A percentile compares a stretch with the other conserved stretches of the same genome.
phyloP scores from a whole-genome alignment of 495 filamentous ascomycete genomes.

The Penicillium subrubescens region DNA sequence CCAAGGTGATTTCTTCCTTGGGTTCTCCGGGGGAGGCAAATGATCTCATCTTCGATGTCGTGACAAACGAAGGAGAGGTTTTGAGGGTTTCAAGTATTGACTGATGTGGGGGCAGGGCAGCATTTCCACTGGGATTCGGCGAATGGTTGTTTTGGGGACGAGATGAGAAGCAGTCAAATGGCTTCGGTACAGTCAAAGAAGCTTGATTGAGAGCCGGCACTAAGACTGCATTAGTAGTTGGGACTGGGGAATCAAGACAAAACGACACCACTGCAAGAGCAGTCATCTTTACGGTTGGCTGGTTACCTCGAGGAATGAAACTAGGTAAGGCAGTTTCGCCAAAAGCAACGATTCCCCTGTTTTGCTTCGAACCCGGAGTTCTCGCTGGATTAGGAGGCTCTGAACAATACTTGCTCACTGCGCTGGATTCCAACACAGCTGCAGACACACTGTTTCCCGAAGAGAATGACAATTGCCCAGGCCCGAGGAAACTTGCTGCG shows the following conservation, averaged over 20 bases:
- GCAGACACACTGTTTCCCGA: background rate
- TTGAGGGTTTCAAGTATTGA: background rate
- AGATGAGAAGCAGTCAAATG: background rate
- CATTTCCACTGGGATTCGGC: background rate
- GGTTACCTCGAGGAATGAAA: background rate
- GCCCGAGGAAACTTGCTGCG: background rate
- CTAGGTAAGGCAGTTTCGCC: background rate
- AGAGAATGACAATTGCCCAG: background rate
- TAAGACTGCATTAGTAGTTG: background rate
- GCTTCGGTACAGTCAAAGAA: background rate
- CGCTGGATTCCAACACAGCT: background rate
- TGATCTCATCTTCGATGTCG: background rate
- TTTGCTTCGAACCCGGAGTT: background rate
- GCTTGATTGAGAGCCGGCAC: background rate
- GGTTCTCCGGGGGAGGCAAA: background rate
- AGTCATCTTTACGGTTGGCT: background rate
- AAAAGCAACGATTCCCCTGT: background rate
- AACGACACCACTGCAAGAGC: background rate
- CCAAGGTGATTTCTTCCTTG: background rate
- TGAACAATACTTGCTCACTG: background rate
- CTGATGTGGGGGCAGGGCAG: background rate
- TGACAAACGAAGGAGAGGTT: background rate
- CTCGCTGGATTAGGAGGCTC: background rate
- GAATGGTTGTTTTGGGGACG: no score
- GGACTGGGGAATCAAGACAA: background rate